These are phyloP conservation scores for Pueraria montana DNA, from an alignment of 306 rosid species.

Conservation along the genomic window DNA sequence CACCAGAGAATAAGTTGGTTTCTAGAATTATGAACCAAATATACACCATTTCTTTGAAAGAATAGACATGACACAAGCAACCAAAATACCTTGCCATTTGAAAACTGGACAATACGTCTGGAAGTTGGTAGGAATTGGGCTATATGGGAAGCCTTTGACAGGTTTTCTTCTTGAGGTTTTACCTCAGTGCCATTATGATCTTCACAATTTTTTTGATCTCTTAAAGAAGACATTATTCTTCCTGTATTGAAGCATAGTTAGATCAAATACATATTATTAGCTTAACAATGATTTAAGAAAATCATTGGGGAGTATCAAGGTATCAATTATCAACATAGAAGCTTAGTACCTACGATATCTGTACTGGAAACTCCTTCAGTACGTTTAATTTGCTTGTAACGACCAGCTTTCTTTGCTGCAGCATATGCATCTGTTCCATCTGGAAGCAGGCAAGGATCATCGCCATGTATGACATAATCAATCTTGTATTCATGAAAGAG, in stretches of 20 bases:
- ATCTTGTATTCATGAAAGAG: constrained; percentile 96
- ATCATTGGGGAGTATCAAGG: constrained; percentile 26
- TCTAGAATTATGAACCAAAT: constrained; percentile 28
- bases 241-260: constrained; percentile 63
- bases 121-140: constrained; percentile 96
- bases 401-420: constrained; percentile 94
- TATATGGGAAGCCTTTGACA: constrained; percentile 59
- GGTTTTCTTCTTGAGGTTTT: constrained; percentile 58
- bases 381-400: constrained; percentile 98
- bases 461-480: constrained; percentile 98
- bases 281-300: constrained; percentile 27
- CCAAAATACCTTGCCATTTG: constrained; percentile 87
- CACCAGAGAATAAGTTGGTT: constrained; percentile 24
- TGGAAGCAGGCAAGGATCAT: constrained; percentile 99
- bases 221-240: constrained; percentile 80
- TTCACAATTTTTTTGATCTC: constrained; percentile 48
- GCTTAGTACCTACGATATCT: constrained; percentile 92
- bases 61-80: constrained; percentile 9
- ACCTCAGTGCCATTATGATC: constrained; percentile 58
- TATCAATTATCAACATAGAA: constrained; percentile 44
- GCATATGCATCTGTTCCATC: constrained; percentile 99
- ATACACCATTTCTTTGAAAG: background rate
- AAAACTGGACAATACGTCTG: constrained; percentile 93
- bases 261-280: constrained; percentile 36
- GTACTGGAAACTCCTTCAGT: constrained; percentile 99